Percentiles rank a stretch among this genome's conserved stretches.
Conservation (phyloP, 768 basidiomycete genomes). For the Neoboletus subvelutipes region DNA sequence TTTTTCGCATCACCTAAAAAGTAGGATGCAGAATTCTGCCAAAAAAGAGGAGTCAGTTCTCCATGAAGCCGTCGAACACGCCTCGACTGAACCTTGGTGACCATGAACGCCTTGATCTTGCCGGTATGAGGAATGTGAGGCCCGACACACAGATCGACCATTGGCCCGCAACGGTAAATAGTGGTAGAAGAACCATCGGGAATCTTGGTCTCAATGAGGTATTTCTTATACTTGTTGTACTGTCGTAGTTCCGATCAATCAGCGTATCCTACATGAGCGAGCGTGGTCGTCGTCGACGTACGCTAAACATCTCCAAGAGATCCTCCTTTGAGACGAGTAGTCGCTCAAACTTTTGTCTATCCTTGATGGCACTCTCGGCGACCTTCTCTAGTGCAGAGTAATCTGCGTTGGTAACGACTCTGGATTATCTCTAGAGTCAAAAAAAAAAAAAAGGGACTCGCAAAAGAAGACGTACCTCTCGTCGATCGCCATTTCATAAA, state of each 20-base stretch:
- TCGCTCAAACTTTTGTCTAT: constrained; percentile 96
- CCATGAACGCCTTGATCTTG: constrained; percentile 94
- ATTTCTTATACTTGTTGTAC: constrained; percentile 99
- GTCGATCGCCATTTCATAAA: constrained; percentile 96
- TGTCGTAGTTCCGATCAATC: constrained; percentile 33
- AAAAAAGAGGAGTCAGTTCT: constrained; percentile 1
- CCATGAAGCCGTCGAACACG: neutral
- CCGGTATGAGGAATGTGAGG: constrained; percentile 99
- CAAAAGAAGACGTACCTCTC: constrained; percentile 50
- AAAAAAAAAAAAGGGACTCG: too few species aligned
- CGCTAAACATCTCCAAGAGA: constrained; percentile 95
- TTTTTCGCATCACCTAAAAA: constrained; percentile 93
- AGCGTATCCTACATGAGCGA: neutral
- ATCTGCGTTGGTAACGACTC: constrained; percentile 77
- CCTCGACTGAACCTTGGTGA: constrained; percentile 71
- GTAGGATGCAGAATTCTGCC: constrained; percentile 93
- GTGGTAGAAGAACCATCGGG: constrained; percentile 96
- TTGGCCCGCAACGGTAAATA: constrained; percentile 97
- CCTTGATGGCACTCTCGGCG: constrained; percentile 85
- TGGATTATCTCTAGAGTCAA: constrained; percentile 26
- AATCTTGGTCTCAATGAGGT: constrained; percentile 93
- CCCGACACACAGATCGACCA: constrained; percentile 96
- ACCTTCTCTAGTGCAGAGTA: constrained; percentile 89
- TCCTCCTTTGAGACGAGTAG: constrained; percentile 91
- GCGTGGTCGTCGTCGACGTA: constrained; percentile 40